phyloP scores from a whole-genome alignment of 129 eudicot genomes.

The Dittrichia graveolens region DNA sequence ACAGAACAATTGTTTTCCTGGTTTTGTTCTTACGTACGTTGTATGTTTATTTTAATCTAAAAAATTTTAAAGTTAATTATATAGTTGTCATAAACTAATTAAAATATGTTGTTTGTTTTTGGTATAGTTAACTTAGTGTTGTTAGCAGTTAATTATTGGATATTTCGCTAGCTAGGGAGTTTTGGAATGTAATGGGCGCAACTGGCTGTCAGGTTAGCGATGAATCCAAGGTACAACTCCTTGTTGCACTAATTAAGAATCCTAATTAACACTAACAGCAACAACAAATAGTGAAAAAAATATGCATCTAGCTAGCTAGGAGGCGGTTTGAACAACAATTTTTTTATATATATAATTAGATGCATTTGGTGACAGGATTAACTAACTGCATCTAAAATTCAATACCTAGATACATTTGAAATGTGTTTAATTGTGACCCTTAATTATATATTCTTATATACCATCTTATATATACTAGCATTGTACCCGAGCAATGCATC shows the following conservation, averaged over 20 bases:
- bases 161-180: not conserved
- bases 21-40: not conserved
- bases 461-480: no score
- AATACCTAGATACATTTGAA: no score
- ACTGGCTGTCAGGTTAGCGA: conserved; percentile 19
- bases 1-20: not conserved
- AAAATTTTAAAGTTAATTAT: not conserved
- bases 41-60: not conserved
- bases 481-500: no score
- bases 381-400: no score
- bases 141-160: conserved; percentile 11
- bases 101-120: not conserved
- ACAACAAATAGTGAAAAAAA: no score
- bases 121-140: not conserved
- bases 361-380: no score
- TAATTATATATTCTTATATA: no score
- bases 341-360: no score
- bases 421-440: no score
- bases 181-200: conserved; percentile 6
- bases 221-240: conserved; percentile 14
- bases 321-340: no score
- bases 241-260: conserved; percentile 22
- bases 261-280: conserved; percentile 20
- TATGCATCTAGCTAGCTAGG: no score
- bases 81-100: not conserved